These are phyloP conservation scores for Geranomyces michiganensis DNA, from an alignment of 192 early-diverging fungal species.

Conservation along the genomic window DNA sequence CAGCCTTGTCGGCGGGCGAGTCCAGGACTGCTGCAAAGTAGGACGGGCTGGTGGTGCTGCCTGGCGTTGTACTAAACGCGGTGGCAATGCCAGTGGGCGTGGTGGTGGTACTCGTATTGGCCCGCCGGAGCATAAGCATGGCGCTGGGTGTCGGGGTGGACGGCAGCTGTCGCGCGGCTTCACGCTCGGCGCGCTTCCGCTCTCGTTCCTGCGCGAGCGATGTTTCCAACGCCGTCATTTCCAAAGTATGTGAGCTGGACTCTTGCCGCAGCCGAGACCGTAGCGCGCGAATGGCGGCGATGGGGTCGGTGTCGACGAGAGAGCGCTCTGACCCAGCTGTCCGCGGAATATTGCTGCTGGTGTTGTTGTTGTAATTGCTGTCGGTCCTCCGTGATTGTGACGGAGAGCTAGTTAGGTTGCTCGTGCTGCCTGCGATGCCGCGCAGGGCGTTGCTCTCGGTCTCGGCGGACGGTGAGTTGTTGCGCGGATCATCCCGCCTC, in stretches of 20 bases:
- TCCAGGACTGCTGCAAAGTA: background rate
- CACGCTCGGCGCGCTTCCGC: conserved; percentile 20
- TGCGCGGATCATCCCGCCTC: too few relatives aligned
- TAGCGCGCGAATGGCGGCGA: conserved; percentile 30
- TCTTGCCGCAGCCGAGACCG: conserved; percentile 24
- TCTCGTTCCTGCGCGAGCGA: conserved; percentile 27
- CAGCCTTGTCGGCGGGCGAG: background rate
- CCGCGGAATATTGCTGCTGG: background rate
- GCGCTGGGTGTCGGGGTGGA: background rate
- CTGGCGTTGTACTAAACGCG: background rate
- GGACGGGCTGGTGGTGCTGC: background rate
- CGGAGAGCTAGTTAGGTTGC: background rate
- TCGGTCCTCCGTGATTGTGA: background rate
- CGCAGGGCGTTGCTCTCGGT: background rate
- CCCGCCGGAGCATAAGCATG: conserved; percentile 7
- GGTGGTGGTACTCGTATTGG: background rate
- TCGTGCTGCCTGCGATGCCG: background rate
- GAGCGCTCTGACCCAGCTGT: conserved; percentile 13
- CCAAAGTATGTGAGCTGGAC: conserved; percentile 5
- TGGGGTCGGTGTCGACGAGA: conserved; percentile 23
- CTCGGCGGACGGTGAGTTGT: too few relatives aligned
- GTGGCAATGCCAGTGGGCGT: background rate
- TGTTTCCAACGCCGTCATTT: conserved; percentile 22
- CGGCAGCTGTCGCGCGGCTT: background rate
- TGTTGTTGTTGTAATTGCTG: background rate